These are phyloP conservation scores for Arthrocladium fulminans DNA, from an alignment of 2,329 filamentous ascomycete species.

Conservation along the genomic window DNA sequence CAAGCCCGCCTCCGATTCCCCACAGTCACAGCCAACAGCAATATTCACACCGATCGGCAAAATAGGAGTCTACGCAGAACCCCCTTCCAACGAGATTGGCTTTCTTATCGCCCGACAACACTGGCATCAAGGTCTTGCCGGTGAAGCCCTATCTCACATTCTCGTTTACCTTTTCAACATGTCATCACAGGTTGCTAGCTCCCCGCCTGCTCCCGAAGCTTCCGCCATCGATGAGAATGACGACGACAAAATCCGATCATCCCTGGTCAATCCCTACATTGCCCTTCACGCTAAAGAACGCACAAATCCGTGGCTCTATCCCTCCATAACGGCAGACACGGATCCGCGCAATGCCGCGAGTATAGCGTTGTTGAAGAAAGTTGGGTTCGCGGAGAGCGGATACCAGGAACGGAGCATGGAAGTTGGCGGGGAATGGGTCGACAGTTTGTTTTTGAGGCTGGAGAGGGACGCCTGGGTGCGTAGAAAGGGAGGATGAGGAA, in stretches of 20 bases:
- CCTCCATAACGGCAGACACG: slow-evolving; percentile 14
- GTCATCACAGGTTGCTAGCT: not conserved
- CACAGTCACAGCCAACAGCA: no score
- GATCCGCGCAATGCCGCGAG: slow-evolving; percentile 15
- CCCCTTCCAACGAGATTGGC: slow-evolving; percentile 12
- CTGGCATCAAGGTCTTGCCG: slow-evolving; percentile 13
- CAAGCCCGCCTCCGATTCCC: not conserved
- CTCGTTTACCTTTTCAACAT: slow-evolving; percentile 13
- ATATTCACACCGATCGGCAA: slow-evolving; percentile 17
- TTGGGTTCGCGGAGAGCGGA: slow-evolving; percentile 13
- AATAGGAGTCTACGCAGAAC: slow-evolving; percentile 13
- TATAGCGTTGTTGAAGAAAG: slow-evolving; percentile 12
- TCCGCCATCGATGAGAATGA: not conserved
- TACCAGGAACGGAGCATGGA: slow-evolving; percentile 13
- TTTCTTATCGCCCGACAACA: slow-evolving; percentile 13
- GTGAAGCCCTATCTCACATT: slow-evolving; percentile 12
- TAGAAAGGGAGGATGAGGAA: no score
- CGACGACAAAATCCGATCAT: not conserved
- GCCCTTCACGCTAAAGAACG: not conserved
- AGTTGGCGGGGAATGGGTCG: slow-evolving; percentile 13
- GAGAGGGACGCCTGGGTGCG: slow-evolving; percentile 11
- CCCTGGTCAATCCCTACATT: not conserved
- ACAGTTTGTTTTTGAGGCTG: slow-evolving; percentile 15
- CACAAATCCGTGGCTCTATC: slow-evolving; percentile 1
- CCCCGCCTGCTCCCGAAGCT: not conserved